Conservation (phyloP, 2,329 filamentous ascomycete species). For the Claviceps sp. region DNA sequence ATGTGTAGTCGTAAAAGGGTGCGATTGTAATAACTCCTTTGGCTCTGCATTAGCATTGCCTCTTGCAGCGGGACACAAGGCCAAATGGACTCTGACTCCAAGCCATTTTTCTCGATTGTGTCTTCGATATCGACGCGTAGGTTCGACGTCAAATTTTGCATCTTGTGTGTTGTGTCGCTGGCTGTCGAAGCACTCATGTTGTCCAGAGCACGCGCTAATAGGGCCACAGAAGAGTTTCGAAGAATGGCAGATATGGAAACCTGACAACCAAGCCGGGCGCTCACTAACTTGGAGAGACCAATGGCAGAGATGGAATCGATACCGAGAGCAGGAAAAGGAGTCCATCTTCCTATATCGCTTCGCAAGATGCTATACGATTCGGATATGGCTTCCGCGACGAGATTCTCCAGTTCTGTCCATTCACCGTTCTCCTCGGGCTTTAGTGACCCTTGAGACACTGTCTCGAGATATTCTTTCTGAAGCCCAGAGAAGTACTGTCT, state of each 20-base stretch:
- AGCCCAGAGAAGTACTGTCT: constrained; percentile 33
- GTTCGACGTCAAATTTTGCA: constrained; percentile 14
- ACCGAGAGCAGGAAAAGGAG: constrained; percentile 65
- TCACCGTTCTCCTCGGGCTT: constrained; percentile 20
- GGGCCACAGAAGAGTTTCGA: constrained; percentile 51
- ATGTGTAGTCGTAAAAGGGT: constrained; percentile 48
- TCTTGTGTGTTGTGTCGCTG: neutral
- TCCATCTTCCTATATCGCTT: constrained; percentile 43
- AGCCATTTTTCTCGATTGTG: constrained; percentile 10
- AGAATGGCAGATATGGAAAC: constrained; percentile 58
- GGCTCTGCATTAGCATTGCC: constrained; percentile 55
- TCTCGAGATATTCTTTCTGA: constrained; percentile 28
- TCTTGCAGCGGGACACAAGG: constrained; percentile 83
- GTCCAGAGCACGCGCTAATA: constrained; percentile 31
- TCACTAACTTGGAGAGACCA: constrained; percentile 45
- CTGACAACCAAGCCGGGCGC: constrained; percentile 27
- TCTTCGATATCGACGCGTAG: constrained; percentile 1
- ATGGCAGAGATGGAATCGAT: constrained; percentile 79
- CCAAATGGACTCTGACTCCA: constrained; percentile 41
- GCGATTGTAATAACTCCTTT: constrained; percentile 56
- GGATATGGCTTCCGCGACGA: constrained; percentile 42
- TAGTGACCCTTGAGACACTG: constrained; percentile 12
- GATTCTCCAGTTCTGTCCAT: constrained; percentile 42
- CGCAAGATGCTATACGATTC: constrained; percentile 31
- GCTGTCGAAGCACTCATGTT: neutral